A percentile compares a stretch with the other conserved stretches of the same genome.
Evolutionary conservation across 176 grass and related monocot species (phyloP).

Genomic region (Guadua angustifolia): DNA sequence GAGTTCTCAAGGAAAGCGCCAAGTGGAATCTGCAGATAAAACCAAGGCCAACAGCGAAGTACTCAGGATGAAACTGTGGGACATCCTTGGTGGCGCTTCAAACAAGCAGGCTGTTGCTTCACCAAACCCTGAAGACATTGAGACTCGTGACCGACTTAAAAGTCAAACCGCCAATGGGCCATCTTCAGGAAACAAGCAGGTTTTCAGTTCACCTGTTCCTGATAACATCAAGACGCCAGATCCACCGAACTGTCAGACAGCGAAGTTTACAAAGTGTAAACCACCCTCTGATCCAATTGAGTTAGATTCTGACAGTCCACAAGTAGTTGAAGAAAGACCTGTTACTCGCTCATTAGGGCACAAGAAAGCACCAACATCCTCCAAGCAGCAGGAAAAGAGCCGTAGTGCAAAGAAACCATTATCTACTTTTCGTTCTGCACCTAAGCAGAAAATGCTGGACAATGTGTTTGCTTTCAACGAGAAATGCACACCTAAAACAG

Average conservation of each 20-base stretch:
- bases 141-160: slow-evolving; percentile 40
- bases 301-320: slow-evolving; percentile 74
- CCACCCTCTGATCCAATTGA: slow-evolving; percentile 79
- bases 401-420: slow-evolving; percentile 66
- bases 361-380: slow-evolving; percentile 54
- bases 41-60: slow-evolving; percentile 51
- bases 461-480: slow-evolving; percentile 64
- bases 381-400: slow-evolving; percentile 48
- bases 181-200: slow-evolving; percentile 60
- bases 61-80: slow-evolving; percentile 80
- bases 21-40: slow-evolving; percentile 48
- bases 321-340: slow-evolving; percentile 65
- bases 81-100: slow-evolving; percentile 82
- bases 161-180: slow-evolving; percentile 50
- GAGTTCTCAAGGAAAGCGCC: slow-evolving; percentile 41
- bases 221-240: slow-evolving; percentile 60
- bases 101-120: slow-evolving; percentile 63
- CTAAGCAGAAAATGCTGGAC: slow-evolving; percentile 52
- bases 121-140: slow-evolving; percentile 41
- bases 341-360: slow-evolving; percentile 55
- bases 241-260: slow-evolving; percentile 52
- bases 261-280: slow-evolving; percentile 57
- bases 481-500: slow-evolving; percentile 48
- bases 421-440: slow-evolving; percentile 55
- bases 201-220: slow-evolving; percentile 47